Evolutionary conservation across 2,329 filamentous ascomycete species (phyloP), one percentile per base, ranked within the genome.

Genomic region (Juglanconis oblonga): DNA sequence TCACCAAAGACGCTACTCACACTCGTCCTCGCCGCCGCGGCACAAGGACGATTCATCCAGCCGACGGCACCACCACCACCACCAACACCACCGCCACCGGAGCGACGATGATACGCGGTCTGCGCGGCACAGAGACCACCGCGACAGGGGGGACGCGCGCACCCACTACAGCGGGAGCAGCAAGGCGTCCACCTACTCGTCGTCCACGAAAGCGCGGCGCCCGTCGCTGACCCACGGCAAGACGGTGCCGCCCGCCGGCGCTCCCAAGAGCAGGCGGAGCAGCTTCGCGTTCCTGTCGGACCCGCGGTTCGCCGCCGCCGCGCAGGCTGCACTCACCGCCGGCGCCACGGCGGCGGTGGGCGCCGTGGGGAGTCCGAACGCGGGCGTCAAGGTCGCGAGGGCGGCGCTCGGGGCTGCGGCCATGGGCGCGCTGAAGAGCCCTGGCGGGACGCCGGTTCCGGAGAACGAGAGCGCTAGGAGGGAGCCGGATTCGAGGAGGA

Each of bases 391-490:
- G 49, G 65, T 70, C 6, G 64, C 67, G 3, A 64, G 63, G 33
- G 68, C 68, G 17, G 67, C 67, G 11, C 58, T 70, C 35, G 67
- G 67, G 0, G 68, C 67, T 11, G 67, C 63, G 8, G 68, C 66
- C 3, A 54, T 66, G 29, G 65, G 65, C 33, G 66, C 64, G 14
- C 62, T 68, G 7, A 56, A 48, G 52, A 44, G 35, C 5, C 57
- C 57, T 3, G 29, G 32, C 2, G n/a, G 55, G 1, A 1, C 48
- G 9, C 6, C 44, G 14, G 45, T n/a, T 2, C 13, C 31, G 11
- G 51, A 44, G 40, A 45, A 45, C 17, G 42, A 7, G 14, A 17
- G 42, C 13, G 29, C 17, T 42, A 42, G 38, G 11, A 14, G 44
- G 45, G 7, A 13, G 9, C 8, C 17, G 45, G 45, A 48, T 11